Conservation (phyloP, 2,329 filamentous ascomycete species). For the Aspergillus novoparasiticus region DNA sequence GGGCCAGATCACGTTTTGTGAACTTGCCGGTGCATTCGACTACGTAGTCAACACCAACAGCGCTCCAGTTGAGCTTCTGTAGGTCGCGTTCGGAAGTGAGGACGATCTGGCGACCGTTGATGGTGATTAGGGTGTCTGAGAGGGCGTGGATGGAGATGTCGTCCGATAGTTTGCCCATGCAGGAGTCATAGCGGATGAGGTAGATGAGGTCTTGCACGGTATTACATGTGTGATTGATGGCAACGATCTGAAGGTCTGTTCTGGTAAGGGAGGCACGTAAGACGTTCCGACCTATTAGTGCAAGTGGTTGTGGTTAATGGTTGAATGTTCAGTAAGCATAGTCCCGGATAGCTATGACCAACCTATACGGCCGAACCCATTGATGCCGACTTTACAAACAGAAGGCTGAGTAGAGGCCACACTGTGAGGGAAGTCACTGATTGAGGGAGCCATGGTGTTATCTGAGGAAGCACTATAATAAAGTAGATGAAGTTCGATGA, state of each 20-base stretch:
- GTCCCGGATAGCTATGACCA: not conserved
- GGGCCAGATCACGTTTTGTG: constrained; percentile 57
- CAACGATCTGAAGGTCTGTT: constrained; percentile 29
- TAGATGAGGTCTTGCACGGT: constrained; percentile 33
- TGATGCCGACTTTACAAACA: constrained; percentile 77
- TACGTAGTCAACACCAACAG: constrained; percentile 30
- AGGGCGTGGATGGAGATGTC: constrained; percentile 87
- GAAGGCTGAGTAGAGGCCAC: constrained; percentile 12
- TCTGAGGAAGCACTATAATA: not conserved
- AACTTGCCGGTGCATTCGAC: constrained; percentile 9
- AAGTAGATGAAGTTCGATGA: not conserved
- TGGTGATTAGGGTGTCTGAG: constrained; percentile 77
- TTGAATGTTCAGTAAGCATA: not conserved
- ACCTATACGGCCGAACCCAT: constrained; percentile 92
- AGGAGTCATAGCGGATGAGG: constrained; percentile 31
- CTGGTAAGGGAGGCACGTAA: constrained; percentile 14
- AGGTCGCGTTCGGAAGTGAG: constrained; percentile 2
- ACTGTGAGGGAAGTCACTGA: constrained; percentile 13
- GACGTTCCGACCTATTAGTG: not conserved
- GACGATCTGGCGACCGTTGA: constrained; percentile 15
- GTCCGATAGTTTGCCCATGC: constrained; percentile 88
- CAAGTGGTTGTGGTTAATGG: not conserved
- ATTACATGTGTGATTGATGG: constrained; percentile 34
- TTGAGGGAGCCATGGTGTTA: not conserved
- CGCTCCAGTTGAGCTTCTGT: constrained; percentile 31